These are phyloP conservation scores for Colletotrichum sp. DNA, from an alignment of 2,329 filamentous ascomycete species.

Conservation along the genomic window DNA sequence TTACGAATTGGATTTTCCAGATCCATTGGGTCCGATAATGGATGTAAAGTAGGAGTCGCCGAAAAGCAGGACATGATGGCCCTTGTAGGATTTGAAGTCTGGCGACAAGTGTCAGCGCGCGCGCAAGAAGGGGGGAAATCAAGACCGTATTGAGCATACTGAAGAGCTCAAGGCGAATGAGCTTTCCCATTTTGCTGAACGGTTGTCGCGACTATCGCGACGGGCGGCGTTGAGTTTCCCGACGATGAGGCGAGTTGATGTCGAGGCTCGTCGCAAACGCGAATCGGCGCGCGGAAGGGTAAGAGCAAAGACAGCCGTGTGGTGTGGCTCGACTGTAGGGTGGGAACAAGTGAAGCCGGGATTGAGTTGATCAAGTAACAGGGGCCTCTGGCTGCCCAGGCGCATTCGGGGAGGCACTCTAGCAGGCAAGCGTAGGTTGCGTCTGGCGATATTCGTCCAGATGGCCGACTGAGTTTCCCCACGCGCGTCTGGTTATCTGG, in stretches of 20 bases:
- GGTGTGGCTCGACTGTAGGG: neutral
- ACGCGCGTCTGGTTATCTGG: slow-evolving; percentile 13
- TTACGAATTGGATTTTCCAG: slow-evolving; percentile 97
- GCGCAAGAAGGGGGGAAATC: neutral
- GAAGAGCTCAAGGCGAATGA: slow-evolving; percentile 92
- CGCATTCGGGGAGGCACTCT: slow-evolving; percentile 11
- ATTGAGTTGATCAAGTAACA: neutral
- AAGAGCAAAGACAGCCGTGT: neutral
- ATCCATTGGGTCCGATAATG: slow-evolving; percentile 99
- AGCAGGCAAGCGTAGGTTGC: neutral
- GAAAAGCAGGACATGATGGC: slow-evolving; percentile 91
- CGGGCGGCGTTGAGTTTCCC: neutral
- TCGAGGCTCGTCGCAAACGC: neutral
- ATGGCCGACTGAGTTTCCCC: neutral
- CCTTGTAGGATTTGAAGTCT: slow-evolving; percentile 99
- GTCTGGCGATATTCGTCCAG: neutral
- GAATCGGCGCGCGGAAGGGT: neutral
- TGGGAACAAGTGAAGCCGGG: neutral
- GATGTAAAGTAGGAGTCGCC: slow-evolving; percentile 99
- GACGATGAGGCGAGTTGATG: neutral
- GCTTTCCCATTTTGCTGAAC: slow-evolving; percentile 81
- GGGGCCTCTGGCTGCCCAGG: neutral
- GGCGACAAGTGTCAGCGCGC: neutral
- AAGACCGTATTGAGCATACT: slow-evolving; percentile 61
- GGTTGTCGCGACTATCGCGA: slow-evolving; percentile 8